phyloP scores from a whole-genome alignment of 1,284 basidiomycete genomes.

The Cryptococcus sp. region DNA sequence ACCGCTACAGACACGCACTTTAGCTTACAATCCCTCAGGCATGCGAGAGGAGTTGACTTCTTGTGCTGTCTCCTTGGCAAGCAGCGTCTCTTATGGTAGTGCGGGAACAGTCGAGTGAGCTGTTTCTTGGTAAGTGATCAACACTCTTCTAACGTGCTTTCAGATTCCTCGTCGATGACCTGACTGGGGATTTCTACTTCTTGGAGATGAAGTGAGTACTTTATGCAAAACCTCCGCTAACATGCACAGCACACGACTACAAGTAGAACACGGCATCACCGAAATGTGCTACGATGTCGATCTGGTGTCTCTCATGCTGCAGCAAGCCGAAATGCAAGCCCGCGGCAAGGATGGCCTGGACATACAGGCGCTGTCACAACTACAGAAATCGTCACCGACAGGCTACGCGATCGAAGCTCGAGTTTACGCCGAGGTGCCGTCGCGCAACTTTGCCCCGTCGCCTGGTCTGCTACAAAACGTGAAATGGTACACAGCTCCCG shows the following conservation, averaged over 20 bases:
- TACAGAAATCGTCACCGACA: conserved; percentile 25
- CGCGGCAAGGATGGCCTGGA: conserved; percentile 51
- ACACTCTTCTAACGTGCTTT: background rate
- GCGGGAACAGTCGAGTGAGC: conserved; percentile 39
- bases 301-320: conserved; percentile 65
- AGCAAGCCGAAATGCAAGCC: conserved; percentile 39
- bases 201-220: conserved; percentile 71
- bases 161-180: conserved; percentile 36
- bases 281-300: conserved; percentile 65
- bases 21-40: conserved; percentile 9
- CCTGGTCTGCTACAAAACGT: conserved; percentile 66
- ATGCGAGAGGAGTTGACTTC: conserved; percentile 29
- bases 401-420: conserved; percentile 64
- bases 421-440: conserved; percentile 68
- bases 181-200: conserved; percentile 61
- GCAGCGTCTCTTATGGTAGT: conserved; percentile 28
- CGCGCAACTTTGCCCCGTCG: conserved; percentile 62
- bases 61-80: conserved; percentile 28
- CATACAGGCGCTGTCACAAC: conserved; percentile 30
- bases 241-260: conserved; percentile 14
- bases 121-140: background rate
- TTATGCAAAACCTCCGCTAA: no score
- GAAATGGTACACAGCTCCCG: conserved; percentile 47
- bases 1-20: background rate
- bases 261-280: conserved; percentile 69